These are phyloP conservation scores for Collybia sordida DNA, from an alignment of 768 basidiomycete genomes.

Conservation along the genomic window DNA sequence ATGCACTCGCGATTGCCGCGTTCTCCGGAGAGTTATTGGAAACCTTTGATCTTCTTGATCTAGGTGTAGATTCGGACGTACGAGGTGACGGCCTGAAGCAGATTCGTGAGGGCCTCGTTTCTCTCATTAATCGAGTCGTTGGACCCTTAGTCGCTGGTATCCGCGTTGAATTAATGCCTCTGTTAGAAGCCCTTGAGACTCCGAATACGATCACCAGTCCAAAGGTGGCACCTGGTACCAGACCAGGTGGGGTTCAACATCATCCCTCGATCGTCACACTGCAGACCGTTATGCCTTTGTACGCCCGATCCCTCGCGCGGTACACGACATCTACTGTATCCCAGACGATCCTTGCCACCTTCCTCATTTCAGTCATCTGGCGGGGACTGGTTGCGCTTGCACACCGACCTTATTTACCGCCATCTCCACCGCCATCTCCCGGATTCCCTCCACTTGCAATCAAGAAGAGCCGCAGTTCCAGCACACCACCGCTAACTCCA, in stretches of 20 bases:
- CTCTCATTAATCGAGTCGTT: constrained; percentile 63
- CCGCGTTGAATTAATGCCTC: constrained; percentile 56
- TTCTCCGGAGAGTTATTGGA: constrained; percentile 77
- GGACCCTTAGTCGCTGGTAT: constrained; percentile 64
- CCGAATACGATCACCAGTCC: constrained; percentile 27
- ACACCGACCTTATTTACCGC: constrained; percentile 48
- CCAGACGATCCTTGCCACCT: constrained; percentile 63
- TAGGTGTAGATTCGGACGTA: constrained; percentile 60
- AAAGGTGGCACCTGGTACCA: constrained; percentile 30
- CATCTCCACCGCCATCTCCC: constrained; percentile 41
- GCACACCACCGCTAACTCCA: constrained; percentile 56
- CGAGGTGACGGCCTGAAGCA: constrained; percentile 69
- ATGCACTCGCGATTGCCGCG: constrained; percentile 65
- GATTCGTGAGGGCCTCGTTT: constrained; percentile 70
- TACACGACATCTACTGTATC: constrained; percentile 54
- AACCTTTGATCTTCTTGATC: constrained; percentile 62
- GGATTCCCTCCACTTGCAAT: constrained; percentile 24
- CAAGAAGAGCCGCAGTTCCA: constrained; percentile 45
- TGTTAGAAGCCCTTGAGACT: constrained; percentile 62
- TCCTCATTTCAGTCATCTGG: constrained; percentile 77
- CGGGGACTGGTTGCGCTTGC: constrained; percentile 69
- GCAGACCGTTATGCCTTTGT: constrained; percentile 60
- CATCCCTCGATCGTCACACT: constrained; percentile 66
- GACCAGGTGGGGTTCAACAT: constrained; percentile 25
- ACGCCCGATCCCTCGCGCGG: constrained; percentile 54